phyloP scores from a whole-genome alignment of 345 rosid species.

The Citrus australasica region DNA sequence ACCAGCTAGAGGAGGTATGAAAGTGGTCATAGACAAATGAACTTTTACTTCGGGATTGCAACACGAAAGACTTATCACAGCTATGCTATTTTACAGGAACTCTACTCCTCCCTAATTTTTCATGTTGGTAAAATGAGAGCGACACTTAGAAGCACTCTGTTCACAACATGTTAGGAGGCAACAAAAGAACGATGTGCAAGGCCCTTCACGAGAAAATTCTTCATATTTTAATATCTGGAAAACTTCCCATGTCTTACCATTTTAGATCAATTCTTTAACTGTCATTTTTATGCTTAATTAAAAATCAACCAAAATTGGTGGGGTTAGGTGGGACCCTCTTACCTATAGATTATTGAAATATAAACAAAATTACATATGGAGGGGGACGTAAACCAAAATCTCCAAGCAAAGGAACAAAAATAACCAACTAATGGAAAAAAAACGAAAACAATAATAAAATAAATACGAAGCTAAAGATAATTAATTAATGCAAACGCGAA shows the following conservation, averaged over 20 bases:
- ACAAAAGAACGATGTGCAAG: slow-evolving; percentile 76
- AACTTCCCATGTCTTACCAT: slow-evolving; percentile 33
- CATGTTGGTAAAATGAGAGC: slow-evolving; percentile 72
- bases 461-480: no score
- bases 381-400: no score
- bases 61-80: slow-evolving; percentile 6
- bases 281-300: not conserved
- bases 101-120: slow-evolving; percentile 60
- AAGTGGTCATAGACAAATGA: not conserved
- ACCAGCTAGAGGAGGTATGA: not conserved
- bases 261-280: not conserved
- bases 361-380: no score
- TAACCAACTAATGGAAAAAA: no score
- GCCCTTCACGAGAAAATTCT: slow-evolving; percentile 78
- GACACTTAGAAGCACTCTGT: slow-evolving; percentile 69
- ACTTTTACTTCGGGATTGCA: not conserved
- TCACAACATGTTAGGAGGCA: slow-evolving; percentile 63
- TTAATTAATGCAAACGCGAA: no score
- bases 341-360: no score
- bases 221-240: slow-evolving; percentile 67
- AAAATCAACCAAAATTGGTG: no score
- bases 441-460: no score
- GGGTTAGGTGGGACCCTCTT: no score
- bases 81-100: slow-evolving; percentile 48
- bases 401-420: no score